These are phyloP conservation scores for Moniliophthora roreri DNA, from an alignment of 1,284 basidiomycete genomes.

Conservation along the genomic window DNA sequence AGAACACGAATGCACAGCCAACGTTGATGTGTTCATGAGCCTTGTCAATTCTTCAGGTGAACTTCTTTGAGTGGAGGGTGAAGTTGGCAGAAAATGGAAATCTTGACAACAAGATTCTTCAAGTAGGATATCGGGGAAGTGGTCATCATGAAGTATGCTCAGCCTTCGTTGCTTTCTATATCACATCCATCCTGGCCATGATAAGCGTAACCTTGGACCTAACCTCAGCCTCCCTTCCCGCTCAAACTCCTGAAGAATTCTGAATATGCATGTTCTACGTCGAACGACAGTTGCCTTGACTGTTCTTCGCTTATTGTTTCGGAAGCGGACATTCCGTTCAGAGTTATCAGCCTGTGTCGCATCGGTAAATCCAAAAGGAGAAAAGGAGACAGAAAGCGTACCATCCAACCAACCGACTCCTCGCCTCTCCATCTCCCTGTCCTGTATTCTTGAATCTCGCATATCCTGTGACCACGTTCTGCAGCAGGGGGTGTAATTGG, in stretches of 20 bases:
- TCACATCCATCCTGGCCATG: too few relatives aligned
- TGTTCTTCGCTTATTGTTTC: conserved; percentile 97
- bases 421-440: conserved; percentile 81
- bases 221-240: conserved; percentile 18
- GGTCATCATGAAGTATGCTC: too few relatives aligned
- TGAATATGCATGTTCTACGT: conserved; percentile 95
- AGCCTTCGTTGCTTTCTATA: too few relatives aligned
- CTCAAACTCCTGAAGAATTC: conserved; percentile 92
- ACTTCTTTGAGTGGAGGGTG: too few relatives aligned
- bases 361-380: background rate
- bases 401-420: conserved; percentile 94
- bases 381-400: conserved; percentile 33
- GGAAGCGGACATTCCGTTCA: conserved; percentile 96
- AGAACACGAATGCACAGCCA: too few relatives aligned
- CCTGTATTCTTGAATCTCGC: conserved; percentile 90
- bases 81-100: too few relatives aligned
- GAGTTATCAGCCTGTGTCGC: conserved; percentile 80
- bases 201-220: too few relatives aligned
- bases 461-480: conserved; percentile 92
- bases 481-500: conserved; percentile 92
- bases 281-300: conserved; percentile 91
- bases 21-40: too few relatives aligned
- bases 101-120: too few relatives aligned
- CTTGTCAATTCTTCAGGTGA: too few relatives aligned
- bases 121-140: too few relatives aligned